phyloP scores from a whole-genome alignment of 148 eudicot species.

The Chenopodium suecicum region DNA sequence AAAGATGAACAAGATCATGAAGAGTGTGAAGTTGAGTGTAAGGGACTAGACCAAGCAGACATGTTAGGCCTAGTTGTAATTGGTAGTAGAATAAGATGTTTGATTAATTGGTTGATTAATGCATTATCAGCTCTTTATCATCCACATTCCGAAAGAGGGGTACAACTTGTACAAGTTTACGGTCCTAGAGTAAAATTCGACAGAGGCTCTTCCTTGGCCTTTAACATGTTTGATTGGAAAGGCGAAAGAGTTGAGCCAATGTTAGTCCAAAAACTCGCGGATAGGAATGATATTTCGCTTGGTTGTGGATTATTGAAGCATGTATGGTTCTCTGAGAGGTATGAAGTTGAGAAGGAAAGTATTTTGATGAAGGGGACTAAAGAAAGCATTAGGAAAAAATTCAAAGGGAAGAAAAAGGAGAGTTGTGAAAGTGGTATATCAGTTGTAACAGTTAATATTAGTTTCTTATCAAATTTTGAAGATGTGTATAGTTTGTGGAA shows the following conservation, averaged over 20 bases:
- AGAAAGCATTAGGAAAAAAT: conserved; percentile 6
- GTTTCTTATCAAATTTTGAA: conserved; percentile 70
- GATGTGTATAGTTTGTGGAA: conserved; percentile 75
- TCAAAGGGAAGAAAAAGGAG: conserved; percentile 21
- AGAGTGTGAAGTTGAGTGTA: conserved; percentile 29
- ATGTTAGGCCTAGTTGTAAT: conserved; percentile 54
- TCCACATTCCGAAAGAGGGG: conserved; percentile 48
- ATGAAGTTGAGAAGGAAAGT: conserved; percentile 29
- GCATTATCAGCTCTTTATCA: conserved; percentile 54
- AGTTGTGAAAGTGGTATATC: conserved; percentile 27
- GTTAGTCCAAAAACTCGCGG: conserved; percentile 73
- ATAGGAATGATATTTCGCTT: conserved; percentile 60
- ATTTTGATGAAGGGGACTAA: conserved; percentile 25
- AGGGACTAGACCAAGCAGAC: conserved; percentile 70
- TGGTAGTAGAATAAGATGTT: conserved; percentile 49
- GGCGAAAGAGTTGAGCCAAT: conserved; percentile 60
- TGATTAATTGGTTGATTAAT: conserved; percentile 63
- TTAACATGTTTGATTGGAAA: conserved; percentile 74
- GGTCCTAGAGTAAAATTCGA: conserved; percentile 57
- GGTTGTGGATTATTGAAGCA: conserved; percentile 46
- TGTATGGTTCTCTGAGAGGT: conserved; percentile 53
- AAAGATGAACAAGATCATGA: not conserved
- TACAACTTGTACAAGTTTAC: conserved; percentile 47
- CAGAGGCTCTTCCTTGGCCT: conserved; percentile 58
- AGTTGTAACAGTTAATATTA: conserved; percentile 49